phyloP scores from a whole-genome alignment of 139 green algal species.

The Picochlorum sp. region DNA sequence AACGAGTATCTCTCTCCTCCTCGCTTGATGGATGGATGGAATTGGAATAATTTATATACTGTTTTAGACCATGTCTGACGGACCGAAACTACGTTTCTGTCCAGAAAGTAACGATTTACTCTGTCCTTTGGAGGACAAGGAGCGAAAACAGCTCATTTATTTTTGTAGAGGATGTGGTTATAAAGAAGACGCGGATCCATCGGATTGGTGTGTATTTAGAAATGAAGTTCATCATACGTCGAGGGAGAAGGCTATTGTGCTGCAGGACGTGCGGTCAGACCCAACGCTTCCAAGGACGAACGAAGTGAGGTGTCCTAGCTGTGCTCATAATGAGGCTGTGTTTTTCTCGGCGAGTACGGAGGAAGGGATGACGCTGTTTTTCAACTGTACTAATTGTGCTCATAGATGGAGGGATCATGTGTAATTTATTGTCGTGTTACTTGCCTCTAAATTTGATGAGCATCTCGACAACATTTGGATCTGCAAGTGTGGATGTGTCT shows the following conservation, averaged over 20 bases:
- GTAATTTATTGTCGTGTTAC: conserved; percentile 22
- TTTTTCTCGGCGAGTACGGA: conserved; percentile 75
- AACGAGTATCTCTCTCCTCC: no score
- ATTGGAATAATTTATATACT: no score
- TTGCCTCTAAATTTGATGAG: conserved; percentile 60
- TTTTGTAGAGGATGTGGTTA: conserved; percentile 78
- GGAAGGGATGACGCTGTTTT: conserved; percentile 81
- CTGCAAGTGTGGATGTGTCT: conserved; percentile 72
- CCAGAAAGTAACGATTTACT: conserved; percentile 82
- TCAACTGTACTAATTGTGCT: conserved; percentile 54
- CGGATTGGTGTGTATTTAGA: conserved; percentile 64
- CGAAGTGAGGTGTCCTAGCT: conserved; percentile 70
- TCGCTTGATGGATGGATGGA: neutral
- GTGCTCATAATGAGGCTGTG: conserved; percentile 76
- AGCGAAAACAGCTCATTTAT: conserved; percentile 66
- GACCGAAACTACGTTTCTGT: conserved; percentile 68
- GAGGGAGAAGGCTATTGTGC: conserved; percentile 68
- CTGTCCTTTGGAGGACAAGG: conserved; percentile 66
- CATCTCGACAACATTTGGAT: conserved; percentile 70
- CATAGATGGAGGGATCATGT: conserved; percentile 76
- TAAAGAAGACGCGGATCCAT: conserved; percentile 46
- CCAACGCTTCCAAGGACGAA: conserved; percentile 78
- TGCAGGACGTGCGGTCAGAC: conserved; percentile 77
- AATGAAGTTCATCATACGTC: conserved; percentile 67
- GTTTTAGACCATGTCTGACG: conserved; percentile 1